phyloP scores from a whole-genome alignment of 208 protist species.

The Crithidia bombi region DNA sequence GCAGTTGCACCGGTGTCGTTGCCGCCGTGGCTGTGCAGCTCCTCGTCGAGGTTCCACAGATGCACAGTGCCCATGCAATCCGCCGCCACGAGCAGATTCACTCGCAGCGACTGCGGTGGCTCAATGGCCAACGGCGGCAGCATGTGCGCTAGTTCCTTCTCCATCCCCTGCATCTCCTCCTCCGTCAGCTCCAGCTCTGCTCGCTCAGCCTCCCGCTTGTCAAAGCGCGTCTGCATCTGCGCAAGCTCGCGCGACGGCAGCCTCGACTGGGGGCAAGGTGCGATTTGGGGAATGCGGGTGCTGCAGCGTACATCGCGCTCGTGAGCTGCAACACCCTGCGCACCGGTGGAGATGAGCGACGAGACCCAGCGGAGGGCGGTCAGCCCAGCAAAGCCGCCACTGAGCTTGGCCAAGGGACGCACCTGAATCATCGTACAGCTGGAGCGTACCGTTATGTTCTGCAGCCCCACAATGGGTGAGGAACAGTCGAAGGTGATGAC shows the following conservation, averaged over 20 bases:
- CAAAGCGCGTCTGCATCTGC: conserved; percentile 73
- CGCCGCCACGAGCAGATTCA: conserved; percentile 83
- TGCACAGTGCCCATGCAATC: conserved; percentile 80
- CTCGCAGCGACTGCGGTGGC: conserved; percentile 62
- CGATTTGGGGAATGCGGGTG: conserved; percentile 20
- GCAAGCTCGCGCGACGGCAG: conserved; percentile 38
- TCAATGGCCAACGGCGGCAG: conserved; percentile 74
- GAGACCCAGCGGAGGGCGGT: conserved; percentile 79
- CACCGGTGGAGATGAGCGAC: conserved; percentile 66
- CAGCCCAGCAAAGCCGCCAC: conserved; percentile 77
- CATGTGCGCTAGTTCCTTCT: conserved; percentile 65
- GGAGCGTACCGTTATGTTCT: conserved; percentile 63
- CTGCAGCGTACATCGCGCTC: conserved; percentile 35
- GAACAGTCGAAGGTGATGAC: conserved; percentile 68
- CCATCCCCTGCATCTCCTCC: conserved; percentile 79
- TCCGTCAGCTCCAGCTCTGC: conserved; percentile 61
- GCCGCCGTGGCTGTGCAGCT: conserved; percentile 42
- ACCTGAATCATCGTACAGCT: conserved; percentile 79
- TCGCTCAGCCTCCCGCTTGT: conserved; percentile 79
- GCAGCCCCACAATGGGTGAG: conserved; percentile 20
- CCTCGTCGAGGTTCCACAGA: conserved; percentile 90
- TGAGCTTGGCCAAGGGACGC: conserved; percentile 79
- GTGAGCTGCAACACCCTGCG: conserved; percentile 21
- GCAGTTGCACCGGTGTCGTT: background rate
- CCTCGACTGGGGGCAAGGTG: conserved; percentile 44